phyloP scores from a whole-genome alignment of 306 rosid species.

The Prunus campanulata region DNA sequence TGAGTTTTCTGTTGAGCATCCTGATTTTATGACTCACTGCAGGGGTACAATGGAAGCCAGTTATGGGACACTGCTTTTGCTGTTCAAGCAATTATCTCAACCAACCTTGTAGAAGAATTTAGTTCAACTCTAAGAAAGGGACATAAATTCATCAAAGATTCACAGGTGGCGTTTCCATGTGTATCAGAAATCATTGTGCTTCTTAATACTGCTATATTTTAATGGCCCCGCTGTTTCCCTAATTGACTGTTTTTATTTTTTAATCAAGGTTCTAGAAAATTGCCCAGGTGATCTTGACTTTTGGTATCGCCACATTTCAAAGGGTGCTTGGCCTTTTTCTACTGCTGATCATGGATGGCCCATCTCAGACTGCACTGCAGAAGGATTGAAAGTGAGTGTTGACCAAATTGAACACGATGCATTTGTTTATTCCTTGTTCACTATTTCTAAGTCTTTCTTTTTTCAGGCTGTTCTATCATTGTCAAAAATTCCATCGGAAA shows the following conservation, averaged over 20 bases:
- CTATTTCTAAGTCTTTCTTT: slow-evolving; percentile 12
- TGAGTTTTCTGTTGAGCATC: background rate
- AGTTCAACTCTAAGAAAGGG: slow-evolving; percentile 66
- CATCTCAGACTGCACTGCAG: slow-evolving; percentile 90
- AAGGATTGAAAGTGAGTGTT: slow-evolving; percentile 71
- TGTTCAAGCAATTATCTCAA: slow-evolving; percentile 82
- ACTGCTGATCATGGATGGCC: slow-evolving; percentile 96
- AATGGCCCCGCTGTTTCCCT: background rate
- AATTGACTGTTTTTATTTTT: slow-evolving; percentile 10
- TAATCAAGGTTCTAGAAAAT: slow-evolving; percentile 60
- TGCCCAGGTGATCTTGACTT: slow-evolving; percentile 62
- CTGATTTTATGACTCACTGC: slow-evolving; percentile 26
- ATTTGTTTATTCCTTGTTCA: slow-evolving; percentile 12
- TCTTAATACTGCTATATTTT: background rate
- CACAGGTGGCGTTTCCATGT: slow-evolving; percentile 57
- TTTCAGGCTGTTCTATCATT: slow-evolving; percentile 64
- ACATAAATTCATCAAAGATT: slow-evolving; percentile 62
- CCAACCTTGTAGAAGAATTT: slow-evolving; percentile 64
- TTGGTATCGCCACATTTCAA: slow-evolving; percentile 91
- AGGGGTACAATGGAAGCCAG: slow-evolving; percentile 99
- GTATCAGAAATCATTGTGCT: slow-evolving; percentile 10
- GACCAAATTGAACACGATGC: slow-evolving; percentile 6
- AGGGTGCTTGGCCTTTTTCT: slow-evolving; percentile 96
- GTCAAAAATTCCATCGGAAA: slow-evolving; percentile 59
- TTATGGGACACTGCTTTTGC: slow-evolving; percentile 87